Conservation (phyloP, 352 stramenopile species). For the Phytopythium montanum region DNA sequence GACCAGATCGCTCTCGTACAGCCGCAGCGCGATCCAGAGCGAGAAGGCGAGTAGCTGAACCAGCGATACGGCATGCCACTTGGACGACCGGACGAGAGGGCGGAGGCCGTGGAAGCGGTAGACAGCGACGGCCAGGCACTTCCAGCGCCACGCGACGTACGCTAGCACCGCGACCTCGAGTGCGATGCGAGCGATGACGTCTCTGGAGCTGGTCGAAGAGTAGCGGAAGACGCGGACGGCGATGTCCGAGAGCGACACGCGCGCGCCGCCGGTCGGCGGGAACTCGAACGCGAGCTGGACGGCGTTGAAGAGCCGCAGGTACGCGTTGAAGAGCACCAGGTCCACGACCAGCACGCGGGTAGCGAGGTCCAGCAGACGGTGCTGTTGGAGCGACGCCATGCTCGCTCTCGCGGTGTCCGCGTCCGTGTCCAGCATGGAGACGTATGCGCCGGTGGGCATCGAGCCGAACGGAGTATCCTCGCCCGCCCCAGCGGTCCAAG, state of each 20-base stretch:
- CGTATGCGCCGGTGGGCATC: conserved; percentile 42
- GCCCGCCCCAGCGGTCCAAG: conserved; percentile 33
- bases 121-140: conserved; percentile 26
- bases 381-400: conserved; percentile 28
- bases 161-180: conserved; percentile 50
- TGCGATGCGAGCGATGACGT: conserved; percentile 21
- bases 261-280: conserved; percentile 48
- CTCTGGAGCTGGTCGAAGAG: conserved; percentile 21
- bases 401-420: conserved; percentile 18
- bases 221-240: conserved; percentile 57
- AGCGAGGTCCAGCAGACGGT: conserved; percentile 54
- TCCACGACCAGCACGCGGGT: conserved; percentile 62
- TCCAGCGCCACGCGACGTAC: conserved; percentile 41
- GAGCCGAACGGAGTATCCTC: conserved; percentile 18
- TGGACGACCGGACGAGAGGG: conserved; percentile 21
- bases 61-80: conserved; percentile 37
- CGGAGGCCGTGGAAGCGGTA: conserved; percentile 23
- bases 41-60: conserved; percentile 45
- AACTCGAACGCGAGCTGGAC: conserved; percentile 64
- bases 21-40: conserved; percentile 40
- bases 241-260: conserved; percentile 37
- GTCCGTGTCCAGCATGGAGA: conserved; percentile 48
- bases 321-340: conserved; percentile 61
- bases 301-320: conserved; percentile 60
- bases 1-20: conserved; percentile 47